phyloP scores from a whole-genome alignment of 805 yeast species.

The Candida suzukii region DNA sequence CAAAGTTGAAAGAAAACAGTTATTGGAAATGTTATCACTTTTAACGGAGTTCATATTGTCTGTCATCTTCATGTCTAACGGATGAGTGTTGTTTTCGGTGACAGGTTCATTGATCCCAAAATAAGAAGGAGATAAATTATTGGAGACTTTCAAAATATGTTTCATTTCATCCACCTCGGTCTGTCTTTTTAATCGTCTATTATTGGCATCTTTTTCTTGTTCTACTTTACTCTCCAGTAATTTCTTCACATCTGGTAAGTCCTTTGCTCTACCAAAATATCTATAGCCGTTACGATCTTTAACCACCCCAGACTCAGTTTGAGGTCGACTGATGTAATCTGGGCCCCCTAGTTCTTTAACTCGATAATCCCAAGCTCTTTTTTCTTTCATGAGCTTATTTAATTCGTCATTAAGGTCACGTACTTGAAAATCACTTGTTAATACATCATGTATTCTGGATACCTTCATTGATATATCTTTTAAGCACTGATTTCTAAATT shows the following conservation, averaged over 20 bases:
- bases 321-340: conserved; percentile 36
- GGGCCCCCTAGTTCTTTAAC: conserved; percentile 70
- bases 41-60: too few species aligned
- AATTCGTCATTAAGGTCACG: conserved; percentile 70
- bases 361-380: conserved; percentile 71
- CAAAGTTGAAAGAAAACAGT: conserved; percentile 6
- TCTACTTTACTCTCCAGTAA: conserved; percentile 30
- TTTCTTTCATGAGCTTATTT: conserved; percentile 61
- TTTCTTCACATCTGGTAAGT: conserved; percentile 64
- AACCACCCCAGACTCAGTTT: conserved; percentile 1
- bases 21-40: neutral
- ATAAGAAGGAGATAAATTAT: conserved; percentile 28
- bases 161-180: conserved; percentile 10
- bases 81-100: neutral
- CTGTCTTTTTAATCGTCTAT: conserved; percentile 9
- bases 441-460: conserved; percentile 55
- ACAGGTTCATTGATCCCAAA: conserved; percentile 35
- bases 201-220: conserved; percentile 13
- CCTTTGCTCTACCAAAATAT: conserved; percentile 81
- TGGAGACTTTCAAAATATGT: conserved; percentile 16
- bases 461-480: conserved; percentile 58
- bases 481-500: conserved; percentile 57
- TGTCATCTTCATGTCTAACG: too few species aligned
- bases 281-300: conserved; percentile 43
- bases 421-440: conserved; percentile 52